Evolutionary conservation across 2,329 filamentous ascomycete species (phyloP).

Genomic region (Camillea tinctor): DNA sequence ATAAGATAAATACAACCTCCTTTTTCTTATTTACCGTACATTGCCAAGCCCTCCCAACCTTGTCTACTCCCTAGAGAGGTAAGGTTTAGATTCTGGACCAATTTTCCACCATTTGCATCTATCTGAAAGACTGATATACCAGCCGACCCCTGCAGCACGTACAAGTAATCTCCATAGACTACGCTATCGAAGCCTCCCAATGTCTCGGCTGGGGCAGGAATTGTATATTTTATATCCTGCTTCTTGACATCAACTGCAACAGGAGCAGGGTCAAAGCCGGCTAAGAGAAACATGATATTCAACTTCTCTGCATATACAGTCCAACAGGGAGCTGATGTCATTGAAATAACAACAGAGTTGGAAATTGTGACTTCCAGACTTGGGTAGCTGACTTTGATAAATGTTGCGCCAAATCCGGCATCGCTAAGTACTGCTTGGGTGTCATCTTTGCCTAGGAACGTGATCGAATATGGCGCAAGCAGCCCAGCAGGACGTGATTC

Average conservation of each 20-base stretch:
- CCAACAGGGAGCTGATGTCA: not conserved
- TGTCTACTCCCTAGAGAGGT: not conserved
- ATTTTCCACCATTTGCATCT: not conserved
- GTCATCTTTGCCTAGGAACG: not conserved
- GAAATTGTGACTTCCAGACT: not conserved
- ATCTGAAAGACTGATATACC: not conserved
- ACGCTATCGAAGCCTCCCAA: not conserved
- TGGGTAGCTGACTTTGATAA: not conserved
- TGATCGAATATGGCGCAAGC: not conserved
- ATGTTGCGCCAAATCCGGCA: not conserved
- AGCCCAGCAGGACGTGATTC: not conserved
- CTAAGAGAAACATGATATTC: not conserved
- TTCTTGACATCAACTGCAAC: not conserved
- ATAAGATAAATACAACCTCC: not conserved
- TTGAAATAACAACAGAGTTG: not conserved
- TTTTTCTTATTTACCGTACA: not conserved
- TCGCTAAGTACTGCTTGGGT: not conserved
- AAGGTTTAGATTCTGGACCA: not conserved
- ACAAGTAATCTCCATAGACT: not conserved
- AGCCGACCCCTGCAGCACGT: not conserved
- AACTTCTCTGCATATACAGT: not conserved
- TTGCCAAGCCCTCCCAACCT: not conserved
- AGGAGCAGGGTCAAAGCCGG: not conserved
- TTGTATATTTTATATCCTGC: not conserved
- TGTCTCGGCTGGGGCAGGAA: not conserved